Evolutionary conservation across 2,329 filamentous ascomycete species (phyloP).

Genomic region (Talaromyces sp.): DNA sequence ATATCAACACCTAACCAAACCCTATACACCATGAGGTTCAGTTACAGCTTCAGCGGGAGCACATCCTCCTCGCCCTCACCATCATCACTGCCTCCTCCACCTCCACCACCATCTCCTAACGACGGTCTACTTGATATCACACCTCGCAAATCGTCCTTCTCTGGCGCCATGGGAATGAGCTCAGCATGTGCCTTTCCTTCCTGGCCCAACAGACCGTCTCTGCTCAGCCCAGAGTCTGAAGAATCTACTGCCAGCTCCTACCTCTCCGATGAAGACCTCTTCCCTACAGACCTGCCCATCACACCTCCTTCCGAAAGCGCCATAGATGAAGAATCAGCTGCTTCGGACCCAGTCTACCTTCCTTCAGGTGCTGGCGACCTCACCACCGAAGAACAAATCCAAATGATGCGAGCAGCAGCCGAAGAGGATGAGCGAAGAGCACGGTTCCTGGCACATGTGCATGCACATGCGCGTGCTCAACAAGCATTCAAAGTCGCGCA

Average conservation of each 20-base stretch:
- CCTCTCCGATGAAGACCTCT: constrained; percentile 43
- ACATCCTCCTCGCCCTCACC: constrained; percentile 27
- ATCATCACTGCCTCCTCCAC: constrained; percentile 32
- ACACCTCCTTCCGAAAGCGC: constrained; percentile 24
- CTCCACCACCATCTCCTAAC: constrained; percentile 38
- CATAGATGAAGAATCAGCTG: constrained; percentile 28
- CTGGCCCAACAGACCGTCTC: constrained; percentile 42
- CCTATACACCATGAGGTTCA: constrained; percentile 24
- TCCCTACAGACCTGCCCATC: constrained; percentile 32
- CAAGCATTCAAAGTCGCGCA: constrained; percentile 38
- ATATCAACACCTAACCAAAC: constrained; percentile 5
- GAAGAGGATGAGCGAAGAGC: constrained; percentile 34
- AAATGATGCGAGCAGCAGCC: constrained; percentile 33
- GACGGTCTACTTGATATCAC: constrained; percentile 40
- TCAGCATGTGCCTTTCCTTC: constrained; percentile 44
- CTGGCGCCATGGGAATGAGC: constrained; percentile 36
- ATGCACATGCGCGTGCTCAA: constrained; percentile 40
- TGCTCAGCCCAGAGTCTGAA: constrained; percentile 30
- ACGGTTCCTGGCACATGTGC: constrained; percentile 39
- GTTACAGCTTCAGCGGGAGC: constrained; percentile 27
- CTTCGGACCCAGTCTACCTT: constrained; percentile 20
- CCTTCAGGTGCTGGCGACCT: constrained; percentile 24
- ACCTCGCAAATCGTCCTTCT: constrained; percentile 43
- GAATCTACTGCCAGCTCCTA: constrained; percentile 36
- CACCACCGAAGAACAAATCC: constrained; percentile 40